Percentiles rank a stretch among this genome's conserved stretches.
Evolutionary conservation across 2,329 filamentous ascomycete species (phyloP).

Genomic region (Pyricularia grisea): DNA sequence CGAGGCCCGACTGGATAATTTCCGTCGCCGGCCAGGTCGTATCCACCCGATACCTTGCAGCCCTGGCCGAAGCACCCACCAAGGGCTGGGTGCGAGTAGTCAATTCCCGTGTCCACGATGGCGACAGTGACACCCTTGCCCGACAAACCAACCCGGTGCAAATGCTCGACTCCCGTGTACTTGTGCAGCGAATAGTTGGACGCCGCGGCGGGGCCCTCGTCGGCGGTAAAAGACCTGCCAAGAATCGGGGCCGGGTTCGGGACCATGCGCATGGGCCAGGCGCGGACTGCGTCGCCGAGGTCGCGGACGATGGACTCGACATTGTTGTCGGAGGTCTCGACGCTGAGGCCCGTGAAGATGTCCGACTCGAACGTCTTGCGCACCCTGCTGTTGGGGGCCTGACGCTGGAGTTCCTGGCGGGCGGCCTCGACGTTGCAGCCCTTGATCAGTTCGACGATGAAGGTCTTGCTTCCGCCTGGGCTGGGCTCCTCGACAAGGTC

Average conservation of each 20-base stretch:
- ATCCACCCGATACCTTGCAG: conserved; percentile 14
- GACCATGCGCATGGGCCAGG: background rate
- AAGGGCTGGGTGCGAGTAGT: conserved; percentile 18
- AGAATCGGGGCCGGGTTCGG: background rate
- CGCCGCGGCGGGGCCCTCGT: conserved; percentile 7
- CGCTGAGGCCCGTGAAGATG: background rate
- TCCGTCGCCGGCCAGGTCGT: conserved; percentile 14
- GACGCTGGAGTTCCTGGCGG: no score
- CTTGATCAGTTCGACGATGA: no score
- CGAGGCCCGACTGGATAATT: conserved; percentile 3
- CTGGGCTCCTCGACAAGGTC: no score
- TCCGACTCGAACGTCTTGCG: background rate
- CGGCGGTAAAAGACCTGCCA: conserved; percentile 10
- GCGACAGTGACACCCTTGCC: conserved; percentile 12
- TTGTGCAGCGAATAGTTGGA: no score
- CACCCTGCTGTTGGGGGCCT: no score
- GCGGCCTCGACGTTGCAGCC: no score
- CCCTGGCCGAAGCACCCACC: conserved; percentile 14
- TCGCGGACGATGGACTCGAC: background rate
- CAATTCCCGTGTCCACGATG: conserved; percentile 13
- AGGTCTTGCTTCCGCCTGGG: no score
- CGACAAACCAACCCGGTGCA: conserved; percentile 10
- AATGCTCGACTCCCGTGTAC: conserved; percentile 9
- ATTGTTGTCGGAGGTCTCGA: conserved; percentile 1
- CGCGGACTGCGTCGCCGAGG: conserved; percentile 1